Conservation (phyloP, 2,329 filamentous ascomycete genomes). For the Clonostachys rhizophaga region DNA sequence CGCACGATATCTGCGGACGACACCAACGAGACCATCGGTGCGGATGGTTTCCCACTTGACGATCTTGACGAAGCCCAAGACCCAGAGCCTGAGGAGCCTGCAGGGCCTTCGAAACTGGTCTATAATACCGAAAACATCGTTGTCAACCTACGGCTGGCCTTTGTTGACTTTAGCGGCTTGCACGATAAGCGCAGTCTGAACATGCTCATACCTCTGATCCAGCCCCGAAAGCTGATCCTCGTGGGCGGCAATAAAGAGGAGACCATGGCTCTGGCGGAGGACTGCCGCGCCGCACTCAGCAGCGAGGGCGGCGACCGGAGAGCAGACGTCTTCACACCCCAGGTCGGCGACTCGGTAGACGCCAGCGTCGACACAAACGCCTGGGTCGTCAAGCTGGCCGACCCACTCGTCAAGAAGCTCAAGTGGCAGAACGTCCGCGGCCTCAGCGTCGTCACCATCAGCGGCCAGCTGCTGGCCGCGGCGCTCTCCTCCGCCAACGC, state of each 20-base stretch:
- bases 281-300: conserved; percentile 68
- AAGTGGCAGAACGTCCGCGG: conserved; percentile 94
- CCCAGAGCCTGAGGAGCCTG: conserved; percentile 40
- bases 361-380: conserved; percentile 97
- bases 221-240: conserved; percentile 92
- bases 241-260: conserved; percentile 76
- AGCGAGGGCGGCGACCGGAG: conserved; percentile 38
- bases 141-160: conserved; percentile 73
- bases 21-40: conserved; percentile 26
- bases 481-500: conserved; percentile 27
- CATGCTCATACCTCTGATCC: conserved; percentile 91
- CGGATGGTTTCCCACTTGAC: conserved; percentile 37
- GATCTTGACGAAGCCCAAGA: conserved; percentile 58
- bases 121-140: conserved; percentile 59
- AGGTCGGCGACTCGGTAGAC: conserved; percentile 69
- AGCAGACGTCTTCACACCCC: conserved; percentile 77
- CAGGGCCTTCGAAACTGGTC: conserved; percentile 72
- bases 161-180: conserved; percentile 86
- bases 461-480: conserved; percentile 56
- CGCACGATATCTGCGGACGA: conserved; percentile 38
- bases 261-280: conserved; percentile 71
- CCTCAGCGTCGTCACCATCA: conserved; percentile 88
- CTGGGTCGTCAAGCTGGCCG: conserved; percentile 89
- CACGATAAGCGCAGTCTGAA: conserved; percentile 92
- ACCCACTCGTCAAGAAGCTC: conserved; percentile 76